Base-by-base conservation (phyloP, 441 rosid genomes). In the Hypseocharis bilobata region DNA sequence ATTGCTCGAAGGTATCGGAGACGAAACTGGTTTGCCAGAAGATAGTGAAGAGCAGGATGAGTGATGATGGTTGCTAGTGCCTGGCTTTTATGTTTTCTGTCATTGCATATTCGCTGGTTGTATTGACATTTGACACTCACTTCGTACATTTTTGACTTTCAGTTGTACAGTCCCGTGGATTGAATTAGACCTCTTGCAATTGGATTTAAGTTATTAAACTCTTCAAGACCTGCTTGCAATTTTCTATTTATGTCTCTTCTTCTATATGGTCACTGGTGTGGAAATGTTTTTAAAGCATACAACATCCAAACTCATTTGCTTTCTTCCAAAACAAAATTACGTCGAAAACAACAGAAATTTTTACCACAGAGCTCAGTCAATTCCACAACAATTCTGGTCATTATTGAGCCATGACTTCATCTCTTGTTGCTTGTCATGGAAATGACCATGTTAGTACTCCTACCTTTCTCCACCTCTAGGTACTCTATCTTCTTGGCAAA, bases 1-100 rank as follows among this genome's bases (percentile, higher is more conserved):
- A 74, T 79, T 93, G 68, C 87, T 93, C 14, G 96, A 93, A 71
- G 99, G 87, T 40, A 77, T 93, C 2, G 99, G 96, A 13, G 97
- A 88, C 19, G 97, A 91, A 40, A 58, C 76, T 23, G 98, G 81
- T 65, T 78, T 88, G 49, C 88, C 89, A 0, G 96, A 80, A 60
- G 92, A 81, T 30, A 87, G 70, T 0, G 96, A 82, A 30, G 89
- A 81, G 10, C 92, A 92, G 26, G 91, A 86, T 16, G 89, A 88
- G 19, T 84, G 73, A 82, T 25, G 44, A 17, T 61, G 65, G 23
- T 40, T 17, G 20, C 29, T 30, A 16, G 28, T 4, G 36, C 45
- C 13, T 6, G 10, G 42, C 42, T 36, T 36, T 29, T 5, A 13
- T 14, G 26, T 40, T 44, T 52, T 17, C 36, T 36, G 61, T 10